phyloP scores from a whole-genome alignment of 495 filamentous ascomycete genomes.

The Extremus antarcticus region DNA sequence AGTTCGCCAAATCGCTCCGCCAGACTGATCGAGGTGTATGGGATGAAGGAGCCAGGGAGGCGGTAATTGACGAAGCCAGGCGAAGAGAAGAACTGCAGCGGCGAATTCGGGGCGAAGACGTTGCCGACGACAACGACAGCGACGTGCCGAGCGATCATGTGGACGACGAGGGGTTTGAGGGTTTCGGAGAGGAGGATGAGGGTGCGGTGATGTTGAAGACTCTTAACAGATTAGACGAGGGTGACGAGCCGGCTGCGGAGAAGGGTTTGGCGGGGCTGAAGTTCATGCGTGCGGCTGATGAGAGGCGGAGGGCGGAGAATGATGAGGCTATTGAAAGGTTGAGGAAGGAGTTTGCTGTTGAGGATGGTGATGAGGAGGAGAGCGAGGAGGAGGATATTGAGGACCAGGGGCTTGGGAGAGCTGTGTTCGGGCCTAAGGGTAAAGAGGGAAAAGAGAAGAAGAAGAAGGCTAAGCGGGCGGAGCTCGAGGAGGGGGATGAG shows the following conservation, averaged over 20 bases:
- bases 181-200: constrained; percentile 36
- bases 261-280: constrained; percentile 58
- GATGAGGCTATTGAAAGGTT: constrained; percentile 69
- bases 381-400: constrained; percentile 18
- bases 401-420: constrained; percentile 25
- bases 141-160: constrained; percentile 44
- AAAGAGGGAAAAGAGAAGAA: constrained; percentile 5
- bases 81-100: constrained; percentile 75
- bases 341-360: constrained; percentile 52
- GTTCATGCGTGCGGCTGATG: constrained; percentile 89
- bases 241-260: constrained; percentile 11
- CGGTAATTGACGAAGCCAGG: constrained; percentile 70
- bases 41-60: constrained; percentile 39
- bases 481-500: constrained; percentile 50
- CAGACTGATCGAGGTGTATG: constrained; percentile 39
- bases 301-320: constrained; percentile 61
- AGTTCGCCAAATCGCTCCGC: constrained; percentile 86
- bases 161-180: constrained; percentile 40
- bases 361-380: constrained; percentile 37
- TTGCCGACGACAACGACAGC: constrained; percentile 35
- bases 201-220: constrained; percentile 40
- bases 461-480: constrained; percentile 34
- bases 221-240: constrained; percentile 44
- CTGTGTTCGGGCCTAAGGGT: constrained; percentile 28
- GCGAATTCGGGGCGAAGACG: constrained; percentile 68